These are phyloP conservation scores for Yarrowia sp. DNA, from an alignment of 805 yeast species.

Conservation along the genomic window DNA sequence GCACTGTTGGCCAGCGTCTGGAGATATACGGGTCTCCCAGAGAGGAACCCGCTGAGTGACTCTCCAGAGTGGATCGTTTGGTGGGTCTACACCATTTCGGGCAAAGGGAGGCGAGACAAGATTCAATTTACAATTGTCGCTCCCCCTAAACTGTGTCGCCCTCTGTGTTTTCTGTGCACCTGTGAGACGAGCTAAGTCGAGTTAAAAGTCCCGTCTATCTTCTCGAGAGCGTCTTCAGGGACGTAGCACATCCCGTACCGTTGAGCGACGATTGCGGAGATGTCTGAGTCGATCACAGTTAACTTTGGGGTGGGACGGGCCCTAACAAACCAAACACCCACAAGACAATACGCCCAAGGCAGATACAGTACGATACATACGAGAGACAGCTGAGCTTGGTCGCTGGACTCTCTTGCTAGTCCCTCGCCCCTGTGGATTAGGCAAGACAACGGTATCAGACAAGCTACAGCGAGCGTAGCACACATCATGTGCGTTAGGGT, in stretches of 20 bases:
- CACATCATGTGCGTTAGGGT: not conserved
- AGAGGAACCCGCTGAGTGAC: too few relatives aligned
- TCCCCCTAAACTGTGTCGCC: not conserved
- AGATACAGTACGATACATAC: not conserved
- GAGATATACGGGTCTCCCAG: too few relatives aligned
- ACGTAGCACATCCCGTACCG: slow-evolving; percentile 7
- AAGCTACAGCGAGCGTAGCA: not conserved
- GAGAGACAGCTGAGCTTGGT: too few relatives aligned
- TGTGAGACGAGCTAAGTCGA: not conserved
- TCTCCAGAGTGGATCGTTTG: not conserved
- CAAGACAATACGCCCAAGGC: not conserved
- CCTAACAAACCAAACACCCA: not conserved
- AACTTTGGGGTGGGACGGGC: not conserved
- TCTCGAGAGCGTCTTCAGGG: not conserved
- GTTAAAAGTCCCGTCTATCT: too few relatives aligned
- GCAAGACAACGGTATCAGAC: too few relatives aligned
- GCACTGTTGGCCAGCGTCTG: too few relatives aligned
- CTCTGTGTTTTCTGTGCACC: not conserved
- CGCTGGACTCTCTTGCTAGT: too few relatives aligned
- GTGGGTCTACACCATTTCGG: not conserved
- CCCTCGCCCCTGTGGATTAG: too few relatives aligned
- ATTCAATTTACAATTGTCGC: not conserved
- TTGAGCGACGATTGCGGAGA: slow-evolving; percentile 12
- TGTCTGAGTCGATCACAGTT: not conserved
- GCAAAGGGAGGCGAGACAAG: slow-evolving; percentile 16